These are phyloP conservation scores for Populus tremula DNA, from an alignment of 345 rosid species.

Conservation along the genomic window DNA sequence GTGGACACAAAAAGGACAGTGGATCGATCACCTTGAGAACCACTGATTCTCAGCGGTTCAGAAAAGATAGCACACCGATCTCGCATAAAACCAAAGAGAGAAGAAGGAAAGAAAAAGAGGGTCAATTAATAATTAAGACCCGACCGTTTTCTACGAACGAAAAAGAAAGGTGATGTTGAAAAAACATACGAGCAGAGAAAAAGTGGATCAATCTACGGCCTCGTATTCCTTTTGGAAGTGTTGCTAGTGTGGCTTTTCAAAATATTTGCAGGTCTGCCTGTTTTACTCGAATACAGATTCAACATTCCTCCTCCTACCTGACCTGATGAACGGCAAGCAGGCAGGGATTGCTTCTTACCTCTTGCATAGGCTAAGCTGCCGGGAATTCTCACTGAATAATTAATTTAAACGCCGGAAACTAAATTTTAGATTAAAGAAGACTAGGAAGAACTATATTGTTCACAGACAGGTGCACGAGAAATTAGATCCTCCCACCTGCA, in stretches of 20 bases:
- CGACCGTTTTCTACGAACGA: not conserved
- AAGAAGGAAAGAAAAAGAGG: not conserved
- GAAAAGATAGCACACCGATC: too few relatives aligned
- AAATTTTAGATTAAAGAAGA: not conserved
- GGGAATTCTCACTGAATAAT: not conserved
- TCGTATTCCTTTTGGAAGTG: too few relatives aligned
- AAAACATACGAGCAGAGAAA: too few relatives aligned
- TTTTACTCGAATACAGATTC: too few relatives aligned
- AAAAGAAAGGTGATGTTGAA: not conserved
- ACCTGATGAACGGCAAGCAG: not conserved
- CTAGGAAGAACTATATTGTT: constrained; percentile 1
- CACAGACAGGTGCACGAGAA: constrained; percentile 1
- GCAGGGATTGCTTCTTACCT: too few relatives aligned
- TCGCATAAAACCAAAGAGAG: too few relatives aligned
- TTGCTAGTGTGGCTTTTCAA: too few relatives aligned
- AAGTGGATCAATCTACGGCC: too few relatives aligned
- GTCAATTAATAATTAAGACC: not conserved
- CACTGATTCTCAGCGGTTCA: too few relatives aligned
- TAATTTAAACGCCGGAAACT: constrained; percentile 2
- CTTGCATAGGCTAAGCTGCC: not conserved
- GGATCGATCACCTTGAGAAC: too few relatives aligned
- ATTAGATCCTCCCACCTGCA: constrained; percentile 7
- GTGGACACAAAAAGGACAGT: too few relatives aligned
- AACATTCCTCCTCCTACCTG: not conserved
- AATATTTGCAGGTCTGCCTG: too few relatives aligned